These are phyloP conservation scores for Monosporascus sp. DNA, from an alignment of 2,329 filamentous ascomycete genomes.

Conservation along the genomic window DNA sequence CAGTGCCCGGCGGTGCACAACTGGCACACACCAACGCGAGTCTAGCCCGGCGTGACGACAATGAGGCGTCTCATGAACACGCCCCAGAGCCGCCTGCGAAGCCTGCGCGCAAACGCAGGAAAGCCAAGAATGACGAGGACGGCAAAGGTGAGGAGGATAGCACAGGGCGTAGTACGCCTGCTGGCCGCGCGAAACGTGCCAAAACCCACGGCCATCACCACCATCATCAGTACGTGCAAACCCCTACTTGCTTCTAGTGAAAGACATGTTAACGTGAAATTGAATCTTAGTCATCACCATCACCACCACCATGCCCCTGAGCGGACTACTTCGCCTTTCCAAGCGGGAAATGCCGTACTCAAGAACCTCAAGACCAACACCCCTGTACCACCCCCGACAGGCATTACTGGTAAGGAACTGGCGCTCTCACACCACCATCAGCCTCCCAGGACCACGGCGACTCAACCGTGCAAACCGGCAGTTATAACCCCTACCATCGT, in stretches of 20 bases:
- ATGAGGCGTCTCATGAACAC: conserved; percentile 34
- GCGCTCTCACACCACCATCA: conserved; percentile 45
- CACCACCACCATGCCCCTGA: conserved; percentile 55
- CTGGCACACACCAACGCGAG: conserved; percentile 42
- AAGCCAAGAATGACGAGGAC: conserved; percentile 69
- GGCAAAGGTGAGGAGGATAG: conserved; percentile 60
- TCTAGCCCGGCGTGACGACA: conserved; percentile 48
- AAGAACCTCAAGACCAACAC: conserved; percentile 45
- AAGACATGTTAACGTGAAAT: conserved; percentile 4
- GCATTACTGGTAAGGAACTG: conserved; percentile 28
- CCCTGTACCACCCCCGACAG: conserved; percentile 40
- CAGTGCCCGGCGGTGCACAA: conserved; percentile 37
- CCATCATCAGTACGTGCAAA: conserved; percentile 57
- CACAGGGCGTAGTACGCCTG: conserved; percentile 57
- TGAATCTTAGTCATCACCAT: conserved; percentile 36
- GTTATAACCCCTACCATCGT: conserved; percentile 34
- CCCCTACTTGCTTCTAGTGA: conserved; percentile 1
- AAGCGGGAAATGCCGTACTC: conserved; percentile 37
- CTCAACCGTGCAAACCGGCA: conserved; percentile 23
- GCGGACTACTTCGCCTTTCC: conserved; percentile 37
- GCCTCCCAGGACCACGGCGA: conserved; percentile 36
- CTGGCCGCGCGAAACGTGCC: conserved; percentile 54
- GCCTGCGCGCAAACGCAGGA: conserved; percentile 56
- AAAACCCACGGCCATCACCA: conserved; percentile 63
- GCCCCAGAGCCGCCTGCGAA: conserved; percentile 42